These are phyloP conservation scores for Lachancea waltii DNA, from an alignment of 805 yeast species.

Conservation along the genomic window DNA sequence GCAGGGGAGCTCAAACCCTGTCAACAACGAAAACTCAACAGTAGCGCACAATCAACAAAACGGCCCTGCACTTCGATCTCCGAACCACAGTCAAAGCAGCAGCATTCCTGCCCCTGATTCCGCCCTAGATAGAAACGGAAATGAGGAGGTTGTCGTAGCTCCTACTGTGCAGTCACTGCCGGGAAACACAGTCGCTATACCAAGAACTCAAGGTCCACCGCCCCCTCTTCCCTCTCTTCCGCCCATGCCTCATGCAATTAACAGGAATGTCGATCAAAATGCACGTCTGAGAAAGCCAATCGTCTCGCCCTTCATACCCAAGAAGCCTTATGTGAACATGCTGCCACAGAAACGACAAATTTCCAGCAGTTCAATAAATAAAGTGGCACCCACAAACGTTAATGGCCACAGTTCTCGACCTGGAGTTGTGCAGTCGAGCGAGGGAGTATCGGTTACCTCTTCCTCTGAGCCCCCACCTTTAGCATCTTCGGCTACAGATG, in stretches of 20 bases:
- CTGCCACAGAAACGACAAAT: slow-evolving; percentile 27
- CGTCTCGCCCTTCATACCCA: slow-evolving; percentile 31
- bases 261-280: no score
- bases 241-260: slow-evolving; percentile 5
- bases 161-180: no score
- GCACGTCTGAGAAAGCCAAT: slow-evolving; percentile 16
- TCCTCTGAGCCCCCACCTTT: slow-evolving; percentile 3
- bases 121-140: no score
- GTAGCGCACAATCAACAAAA: neutral
- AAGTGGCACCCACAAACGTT: neutral
- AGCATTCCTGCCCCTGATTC: no score
- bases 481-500: slow-evolving; percentile 2
- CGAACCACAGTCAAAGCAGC: no score
- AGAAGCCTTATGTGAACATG: slow-evolving; percentile 21
- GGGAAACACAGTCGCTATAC: neutral
- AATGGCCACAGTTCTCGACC: neutral
- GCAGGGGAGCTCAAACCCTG: neutral
- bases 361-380: slow-evolving; percentile 3
- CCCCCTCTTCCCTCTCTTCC: slow-evolving; percentile 12
- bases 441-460: neutral
- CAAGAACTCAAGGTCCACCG: neutral
- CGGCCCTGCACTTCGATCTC: no score
- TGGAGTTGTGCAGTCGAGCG: neutral
- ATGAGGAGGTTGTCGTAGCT: no score
- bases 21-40: neutral